phyloP scores from a whole-genome alignment of 2,329 filamentous ascomycete genomes.

The Phialophora macrospora region DNA sequence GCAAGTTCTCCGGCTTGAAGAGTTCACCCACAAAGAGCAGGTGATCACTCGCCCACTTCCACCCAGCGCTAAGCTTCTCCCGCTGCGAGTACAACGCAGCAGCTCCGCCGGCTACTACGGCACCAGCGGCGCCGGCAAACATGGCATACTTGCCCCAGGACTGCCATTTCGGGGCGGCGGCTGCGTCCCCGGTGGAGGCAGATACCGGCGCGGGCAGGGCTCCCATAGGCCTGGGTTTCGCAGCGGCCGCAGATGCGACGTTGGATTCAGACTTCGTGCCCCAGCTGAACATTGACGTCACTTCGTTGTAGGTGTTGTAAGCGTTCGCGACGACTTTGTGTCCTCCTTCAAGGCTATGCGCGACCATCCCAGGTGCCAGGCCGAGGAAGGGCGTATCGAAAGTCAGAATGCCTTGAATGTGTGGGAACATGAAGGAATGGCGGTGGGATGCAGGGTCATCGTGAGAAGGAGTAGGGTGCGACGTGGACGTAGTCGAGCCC shows the following conservation, averaged over 20 bases:
- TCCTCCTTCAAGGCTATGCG: slow-evolving; percentile 74
- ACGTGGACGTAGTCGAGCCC: slow-evolving; percentile 35
- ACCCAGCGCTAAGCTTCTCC: slow-evolving; percentile 76
- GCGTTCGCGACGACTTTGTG: slow-evolving; percentile 75
- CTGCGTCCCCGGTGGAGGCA: slow-evolving; percentile 49
- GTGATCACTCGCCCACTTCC: slow-evolving; percentile 84
- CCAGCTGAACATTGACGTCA: slow-evolving; percentile 66
- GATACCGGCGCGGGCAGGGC: slow-evolving; percentile 44
- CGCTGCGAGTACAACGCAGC: slow-evolving; percentile 86
- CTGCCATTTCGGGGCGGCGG: slow-evolving; percentile 65
- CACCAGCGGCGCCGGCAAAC: slow-evolving; percentile 79
- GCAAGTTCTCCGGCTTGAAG: slow-evolving; percentile 79
- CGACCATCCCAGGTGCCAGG: slow-evolving; percentile 56
- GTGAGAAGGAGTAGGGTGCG: slow-evolving; percentile 29
- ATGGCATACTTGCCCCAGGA: slow-evolving; percentile 84
- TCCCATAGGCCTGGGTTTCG: slow-evolving; percentile 28
- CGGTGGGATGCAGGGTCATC: slow-evolving; percentile 34
- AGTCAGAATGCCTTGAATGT: slow-evolving; percentile 84
- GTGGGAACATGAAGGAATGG: slow-evolving; percentile 79
- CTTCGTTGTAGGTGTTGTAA: slow-evolving; percentile 69
- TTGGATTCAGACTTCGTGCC: slow-evolving; percentile 44
- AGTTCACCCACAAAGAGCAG: slow-evolving; percentile 92
- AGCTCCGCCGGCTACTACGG: slow-evolving; percentile 78
- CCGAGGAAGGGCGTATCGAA: slow-evolving; percentile 87
- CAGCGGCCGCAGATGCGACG: slow-evolving; percentile 22